Conservation (phyloP, 805 yeast genomes). For the Ogataea dorogensis region DNA sequence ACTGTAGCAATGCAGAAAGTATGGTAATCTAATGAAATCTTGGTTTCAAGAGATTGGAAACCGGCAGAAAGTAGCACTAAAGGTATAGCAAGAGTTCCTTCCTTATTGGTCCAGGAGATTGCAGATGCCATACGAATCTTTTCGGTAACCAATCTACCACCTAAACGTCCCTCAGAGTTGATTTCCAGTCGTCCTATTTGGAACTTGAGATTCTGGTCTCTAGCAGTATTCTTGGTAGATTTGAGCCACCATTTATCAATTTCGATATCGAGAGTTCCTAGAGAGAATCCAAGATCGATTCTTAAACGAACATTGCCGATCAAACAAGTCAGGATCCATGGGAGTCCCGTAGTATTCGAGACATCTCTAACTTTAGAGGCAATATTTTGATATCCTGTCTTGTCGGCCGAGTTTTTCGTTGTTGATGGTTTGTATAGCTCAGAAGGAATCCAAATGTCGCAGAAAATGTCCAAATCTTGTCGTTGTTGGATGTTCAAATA, state of each 20-base stretch:
- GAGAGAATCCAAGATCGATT: slow-evolving; percentile 79
- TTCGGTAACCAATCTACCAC: slow-evolving; percentile 58
- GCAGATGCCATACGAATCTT: slow-evolving; percentile 59
- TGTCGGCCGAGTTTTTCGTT: slow-evolving; percentile 12
- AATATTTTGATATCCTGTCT: slow-evolving; percentile 32
- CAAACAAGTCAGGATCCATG: slow-evolving; percentile 67
- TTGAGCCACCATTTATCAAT: slow-evolving; percentile 67
- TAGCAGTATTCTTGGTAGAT: slow-evolving; percentile 60
- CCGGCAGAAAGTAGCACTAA: slow-evolving; percentile 61
- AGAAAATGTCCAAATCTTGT: slow-evolving; percentile 81
- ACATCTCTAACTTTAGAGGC: slow-evolving; percentile 54
- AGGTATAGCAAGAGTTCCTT: slow-evolving; percentile 53
- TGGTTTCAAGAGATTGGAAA: slow-evolving; percentile 52
- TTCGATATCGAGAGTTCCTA: slow-evolving; percentile 61
- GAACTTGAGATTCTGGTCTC: slow-evolving; percentile 68
- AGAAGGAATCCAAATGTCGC: slow-evolving; percentile 75
- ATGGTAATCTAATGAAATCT: slow-evolving; percentile 80
- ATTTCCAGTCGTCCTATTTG: slow-evolving; percentile 55
- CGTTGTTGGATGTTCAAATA: slow-evolving; percentile 78
- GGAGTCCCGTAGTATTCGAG: slow-evolving; percentile 61
- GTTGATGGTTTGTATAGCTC: slow-evolving; percentile 31
- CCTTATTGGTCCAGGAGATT: slow-evolving; percentile 63
- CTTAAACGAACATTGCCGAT: slow-evolving; percentile 51
- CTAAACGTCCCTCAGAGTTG: slow-evolving; percentile 71
- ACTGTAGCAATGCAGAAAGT: slow-evolving; percentile 67